Conservation (phyloP, 768 basidiomycete genomes). For the Kwoniella bestiolae region DNA sequence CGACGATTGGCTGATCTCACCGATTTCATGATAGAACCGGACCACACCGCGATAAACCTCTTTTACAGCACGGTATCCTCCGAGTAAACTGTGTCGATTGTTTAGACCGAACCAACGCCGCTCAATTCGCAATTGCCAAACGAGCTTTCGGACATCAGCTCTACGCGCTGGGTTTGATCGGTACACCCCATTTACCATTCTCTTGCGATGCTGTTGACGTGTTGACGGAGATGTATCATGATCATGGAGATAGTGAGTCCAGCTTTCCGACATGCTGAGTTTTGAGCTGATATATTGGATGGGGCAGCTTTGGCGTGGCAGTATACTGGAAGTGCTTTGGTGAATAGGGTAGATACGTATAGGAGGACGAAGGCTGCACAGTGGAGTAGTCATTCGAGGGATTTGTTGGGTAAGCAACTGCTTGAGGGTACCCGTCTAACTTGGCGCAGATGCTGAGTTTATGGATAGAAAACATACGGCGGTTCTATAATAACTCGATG, state of each 20-base stretch:
- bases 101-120: conserved; percentile 92
- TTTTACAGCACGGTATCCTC: conserved; percentile 87
- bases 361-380: conserved; percentile 78
- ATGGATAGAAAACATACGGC: conserved; percentile 74
- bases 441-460: neutral
- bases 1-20: neutral
- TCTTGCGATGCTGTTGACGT: conserved; percentile 95
- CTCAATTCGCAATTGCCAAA: conserved; percentile 95
- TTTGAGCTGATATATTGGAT: conserved; percentile 3
- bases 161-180: conserved; percentile 87
- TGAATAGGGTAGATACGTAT: conserved; percentile 95
- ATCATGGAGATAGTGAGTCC: conserved; percentile 87
- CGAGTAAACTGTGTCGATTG: conserved; percentile 97
- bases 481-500: conserved; percentile 93
- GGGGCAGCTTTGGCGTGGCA: conserved; percentile 83
- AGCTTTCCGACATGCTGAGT: neutral
- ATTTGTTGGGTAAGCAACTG: conserved; percentile 63
- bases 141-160: conserved; percentile 92
- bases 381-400: conserved; percentile 96
- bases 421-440: neutral
- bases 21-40: conserved; percentile 12
- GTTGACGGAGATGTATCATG: conserved; percentile 98
- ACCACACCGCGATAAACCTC: conserved; percentile 57
- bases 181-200: conserved; percentile 80
- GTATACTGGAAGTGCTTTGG: conserved; percentile 94